A percentile compares a stretch with the other conserved stretches of the same genome.
Evolutionary conservation across 495 filamentous ascomycete species (phyloP).

Genomic region (Pyronema domesticum): DNA sequence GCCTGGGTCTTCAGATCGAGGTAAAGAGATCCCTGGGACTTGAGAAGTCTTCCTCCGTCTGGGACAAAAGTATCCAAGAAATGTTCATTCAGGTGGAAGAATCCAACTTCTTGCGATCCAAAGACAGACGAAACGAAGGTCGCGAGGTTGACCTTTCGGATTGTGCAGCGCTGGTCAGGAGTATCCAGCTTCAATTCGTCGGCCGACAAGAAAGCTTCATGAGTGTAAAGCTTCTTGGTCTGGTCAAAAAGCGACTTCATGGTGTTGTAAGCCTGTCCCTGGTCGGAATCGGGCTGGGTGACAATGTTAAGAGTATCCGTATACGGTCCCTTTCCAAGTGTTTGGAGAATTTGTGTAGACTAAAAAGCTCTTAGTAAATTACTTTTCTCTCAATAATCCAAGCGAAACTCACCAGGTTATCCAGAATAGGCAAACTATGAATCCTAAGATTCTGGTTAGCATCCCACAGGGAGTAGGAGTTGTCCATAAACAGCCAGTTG

Average conservation of each 20-base stretch:
- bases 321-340: slow-evolving; percentile 50
- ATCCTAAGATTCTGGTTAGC: slow-evolving; percentile 38
- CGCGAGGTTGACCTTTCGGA: slow-evolving; percentile 74
- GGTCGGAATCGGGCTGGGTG: slow-evolving; percentile 53
- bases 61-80: slow-evolving; percentile 75
- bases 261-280: slow-evolving; percentile 61
- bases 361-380: slow-evolving; percentile 20
- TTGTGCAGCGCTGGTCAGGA: slow-evolving; percentile 48
- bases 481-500: slow-evolving; percentile 4
- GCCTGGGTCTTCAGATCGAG: slow-evolving; percentile 76
- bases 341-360: slow-evolving; percentile 53
- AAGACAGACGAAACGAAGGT: slow-evolving; percentile 71
- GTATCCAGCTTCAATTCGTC: slow-evolving; percentile 55
- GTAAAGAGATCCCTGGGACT: slow-evolving; percentile 52
- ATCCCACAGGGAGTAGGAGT: slow-evolving; percentile 22
- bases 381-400: not conserved
- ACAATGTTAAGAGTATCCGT: slow-evolving; percentile 57
- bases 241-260: slow-evolving; percentile 67
- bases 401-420: slow-evolving; percentile 42
- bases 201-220: slow-evolving; percentile 51
- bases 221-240: slow-evolving; percentile 61
- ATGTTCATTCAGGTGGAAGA: slow-evolving; percentile 65
- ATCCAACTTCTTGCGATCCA: slow-evolving; percentile 63
- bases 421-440: slow-evolving; percentile 52
- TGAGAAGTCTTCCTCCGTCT: slow-evolving; percentile 51